A percentile compares a stretch with the other conserved stretches of the same genome.
Conservation (phyloP, 2,329 filamentous ascomycete genomes). For the Fusarium musae region DNA sequence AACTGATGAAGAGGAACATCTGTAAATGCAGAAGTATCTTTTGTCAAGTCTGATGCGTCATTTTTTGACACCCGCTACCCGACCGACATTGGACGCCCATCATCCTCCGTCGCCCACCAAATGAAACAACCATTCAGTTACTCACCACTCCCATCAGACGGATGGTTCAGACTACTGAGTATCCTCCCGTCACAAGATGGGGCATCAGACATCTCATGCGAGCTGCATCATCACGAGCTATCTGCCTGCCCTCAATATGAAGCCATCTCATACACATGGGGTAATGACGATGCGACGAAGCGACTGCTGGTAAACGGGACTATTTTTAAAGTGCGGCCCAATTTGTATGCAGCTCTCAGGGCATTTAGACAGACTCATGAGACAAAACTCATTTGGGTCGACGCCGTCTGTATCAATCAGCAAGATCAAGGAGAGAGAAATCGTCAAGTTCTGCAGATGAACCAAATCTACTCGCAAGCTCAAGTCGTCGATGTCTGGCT, state of each 20-base stretch:
- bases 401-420: slow-evolving; percentile 8
- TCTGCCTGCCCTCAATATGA: background rate
- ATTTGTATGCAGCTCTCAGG: background rate
- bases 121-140: background rate
- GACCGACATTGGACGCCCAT: background rate
- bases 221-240: background rate
- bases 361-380: background rate
- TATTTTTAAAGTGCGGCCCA: background rate
- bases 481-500: slow-evolving; percentile 1
- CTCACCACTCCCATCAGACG: background rate
- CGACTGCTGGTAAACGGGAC: background rate
- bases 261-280: slow-evolving; percentile 18
- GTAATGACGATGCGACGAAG: background rate
- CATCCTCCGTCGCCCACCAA: background rate
- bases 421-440: background rate
- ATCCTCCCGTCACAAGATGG: background rate
- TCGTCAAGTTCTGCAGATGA: slow-evolving; percentile 6
- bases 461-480: slow-evolving; percentile 6
- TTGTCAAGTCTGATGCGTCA: background rate
- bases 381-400: background rate
- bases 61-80: background rate
- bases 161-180: slow-evolving; percentile 1
- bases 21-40: background rate
- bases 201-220: background rate
- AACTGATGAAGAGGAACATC: rapidly evolving